Evolutionary conservation across 1,139 yeast genomes (phyloP).

Genomic region (Candida labiduridarum): DNA sequence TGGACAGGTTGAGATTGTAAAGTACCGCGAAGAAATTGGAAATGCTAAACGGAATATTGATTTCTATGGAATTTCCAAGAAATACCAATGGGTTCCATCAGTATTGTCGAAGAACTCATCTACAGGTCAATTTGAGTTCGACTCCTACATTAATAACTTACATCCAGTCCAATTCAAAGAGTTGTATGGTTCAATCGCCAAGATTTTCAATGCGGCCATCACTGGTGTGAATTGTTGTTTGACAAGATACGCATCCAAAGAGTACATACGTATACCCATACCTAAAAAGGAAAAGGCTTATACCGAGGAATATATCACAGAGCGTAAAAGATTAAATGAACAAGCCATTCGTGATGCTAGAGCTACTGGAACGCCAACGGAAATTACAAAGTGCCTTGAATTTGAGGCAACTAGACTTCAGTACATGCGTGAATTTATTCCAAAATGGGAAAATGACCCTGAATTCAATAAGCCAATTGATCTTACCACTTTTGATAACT

Average conservation of each 20-base stretch:
- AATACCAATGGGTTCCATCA: conserved; percentile 39
- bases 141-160: conserved; percentile 43
- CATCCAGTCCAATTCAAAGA: conserved; percentile 29
- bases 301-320: conserved; percentile 18
- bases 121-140: conserved; percentile 21
- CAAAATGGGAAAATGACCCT: too few species aligned
- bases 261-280: conserved; percentile 20
- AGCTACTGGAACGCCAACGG: too few species aligned
- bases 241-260: conserved; percentile 24
- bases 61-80: conserved; percentile 23
- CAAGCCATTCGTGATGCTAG: too few species aligned
- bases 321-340: conserved; percentile 11
- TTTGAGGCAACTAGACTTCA: conserved; percentile 15
- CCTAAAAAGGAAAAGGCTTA: conserved; percentile 20
- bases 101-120: conserved; percentile 17
- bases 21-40: conserved; percentile 17
- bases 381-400: too few species aligned
- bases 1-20: conserved; percentile 12
- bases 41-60: conserved; percentile 21
- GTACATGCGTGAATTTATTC: conserved; percentile 17
- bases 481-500: not conserved
- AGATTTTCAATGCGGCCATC: conserved; percentile 28
- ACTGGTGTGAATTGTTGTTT: conserved; percentile 35
- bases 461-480: too few species aligned
- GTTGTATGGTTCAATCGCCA: conserved; percentile 31